Percentiles rank a stretch among this genome's conserved stretches.
Conservation (phyloP, 2,329 filamentous ascomycete species). For the Phialemonium atrogriseum region DNA sequence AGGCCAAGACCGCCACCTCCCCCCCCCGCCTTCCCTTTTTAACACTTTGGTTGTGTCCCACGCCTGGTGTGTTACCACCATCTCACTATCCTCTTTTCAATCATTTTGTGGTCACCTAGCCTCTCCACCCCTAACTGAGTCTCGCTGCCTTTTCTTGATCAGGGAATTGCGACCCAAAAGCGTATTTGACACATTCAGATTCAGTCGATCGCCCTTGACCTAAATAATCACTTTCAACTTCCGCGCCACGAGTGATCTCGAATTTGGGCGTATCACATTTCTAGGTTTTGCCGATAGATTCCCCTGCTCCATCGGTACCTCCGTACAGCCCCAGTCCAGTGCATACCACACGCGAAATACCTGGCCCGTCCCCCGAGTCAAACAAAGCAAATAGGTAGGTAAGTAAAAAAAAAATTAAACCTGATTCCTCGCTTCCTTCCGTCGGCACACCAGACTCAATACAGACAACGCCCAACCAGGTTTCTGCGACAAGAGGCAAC, state of each 20-base stretch:
- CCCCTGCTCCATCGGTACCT: slow-evolving; percentile 1
- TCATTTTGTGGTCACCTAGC: slow-evolving; percentile 38
- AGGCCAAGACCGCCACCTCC: slow-evolving; percentile 15
- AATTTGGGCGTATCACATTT: slow-evolving; percentile 5
- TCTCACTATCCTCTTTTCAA: slow-evolving; percentile 43
- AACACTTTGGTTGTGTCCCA: slow-evolving; percentile 30
- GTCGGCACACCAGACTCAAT: slow-evolving; percentile 37
- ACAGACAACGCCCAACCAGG: slow-evolving; percentile 44
- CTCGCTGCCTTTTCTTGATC: no score
- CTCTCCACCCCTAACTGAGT: slow-evolving; percentile 35
- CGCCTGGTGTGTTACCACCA: slow-evolving; percentile 36
- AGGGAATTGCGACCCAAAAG: slow-evolving; percentile 8
- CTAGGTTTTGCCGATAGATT: background rate
- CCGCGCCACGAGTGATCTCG: slow-evolving; percentile 9
- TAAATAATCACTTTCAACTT: no score
- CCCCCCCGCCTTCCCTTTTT: slow-evolving; percentile 25
- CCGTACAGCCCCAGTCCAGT: slow-evolving; percentile 10
- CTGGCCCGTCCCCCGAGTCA: slow-evolving; percentile 17
- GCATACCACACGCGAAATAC: slow-evolving; percentile 22
- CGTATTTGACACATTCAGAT: slow-evolving; percentile 17
- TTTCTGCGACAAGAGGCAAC: slow-evolving; percentile 43
- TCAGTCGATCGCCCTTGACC: slow-evolving; percentile 12
- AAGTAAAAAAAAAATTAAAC: slow-evolving; percentile 29
- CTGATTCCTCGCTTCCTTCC: slow-evolving; percentile 39
- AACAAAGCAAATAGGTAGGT: slow-evolving; percentile 30